These are phyloP conservation scores for Eremothecium sinecaudum DNA, from an alignment of 1,139 yeast genomes.

Conservation along the genomic window DNA sequence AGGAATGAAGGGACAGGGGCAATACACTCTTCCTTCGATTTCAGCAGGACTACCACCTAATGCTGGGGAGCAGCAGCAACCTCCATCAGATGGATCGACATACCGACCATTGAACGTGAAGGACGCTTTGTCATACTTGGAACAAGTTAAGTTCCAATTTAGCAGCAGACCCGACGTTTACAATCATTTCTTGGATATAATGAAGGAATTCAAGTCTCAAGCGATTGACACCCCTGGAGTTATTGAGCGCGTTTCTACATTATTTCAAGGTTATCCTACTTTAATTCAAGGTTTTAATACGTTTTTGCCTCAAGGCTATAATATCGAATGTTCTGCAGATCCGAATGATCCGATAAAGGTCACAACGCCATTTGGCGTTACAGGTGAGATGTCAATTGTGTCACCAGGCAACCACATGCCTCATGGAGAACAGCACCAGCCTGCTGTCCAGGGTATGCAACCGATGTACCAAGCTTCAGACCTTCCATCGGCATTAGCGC, in stretches of 20 bases:
- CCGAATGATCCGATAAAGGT: slow-evolving; percentile 91
- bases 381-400: slow-evolving; percentile 31
- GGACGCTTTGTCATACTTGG: slow-evolving; percentile 90
- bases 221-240: slow-evolving; percentile 97
- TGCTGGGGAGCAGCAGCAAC: slow-evolving; percentile 11
- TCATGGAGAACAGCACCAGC: slow-evolving; percentile 10
- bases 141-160: slow-evolving; percentile 90
- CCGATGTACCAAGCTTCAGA: slow-evolving; percentile 10
- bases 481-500: slow-evolving; percentile 22
- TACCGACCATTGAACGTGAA: slow-evolving; percentile 90
- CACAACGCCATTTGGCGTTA: slow-evolving; percentile 90
- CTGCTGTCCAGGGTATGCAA: slow-evolving; percentile 14
- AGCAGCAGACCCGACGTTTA: slow-evolving; percentile 90
- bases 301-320: slow-evolving; percentile 91
- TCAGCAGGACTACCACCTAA: slow-evolving; percentile 3
- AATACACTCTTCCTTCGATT: slow-evolving; percentile 5
- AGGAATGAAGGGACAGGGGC: slow-evolving; percentile 2
- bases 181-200: slow-evolving; percentile 89
- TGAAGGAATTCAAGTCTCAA: slow-evolving; percentile 97
- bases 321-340: slow-evolving; percentile 84
- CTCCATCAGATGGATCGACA: slow-evolving; percentile 30
- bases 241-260: slow-evolving; percentile 82
- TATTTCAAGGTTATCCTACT: slow-evolving; percentile 87
- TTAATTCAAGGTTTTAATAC: slow-evolving; percentile 96
- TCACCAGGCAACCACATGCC: slow-evolving; percentile 4